Evolutionary conservation across 1,284 basidiomycete species (phyloP), one percentile per base, ranked within the genome.

Genomic region (Trichosporon sp.): DNA sequence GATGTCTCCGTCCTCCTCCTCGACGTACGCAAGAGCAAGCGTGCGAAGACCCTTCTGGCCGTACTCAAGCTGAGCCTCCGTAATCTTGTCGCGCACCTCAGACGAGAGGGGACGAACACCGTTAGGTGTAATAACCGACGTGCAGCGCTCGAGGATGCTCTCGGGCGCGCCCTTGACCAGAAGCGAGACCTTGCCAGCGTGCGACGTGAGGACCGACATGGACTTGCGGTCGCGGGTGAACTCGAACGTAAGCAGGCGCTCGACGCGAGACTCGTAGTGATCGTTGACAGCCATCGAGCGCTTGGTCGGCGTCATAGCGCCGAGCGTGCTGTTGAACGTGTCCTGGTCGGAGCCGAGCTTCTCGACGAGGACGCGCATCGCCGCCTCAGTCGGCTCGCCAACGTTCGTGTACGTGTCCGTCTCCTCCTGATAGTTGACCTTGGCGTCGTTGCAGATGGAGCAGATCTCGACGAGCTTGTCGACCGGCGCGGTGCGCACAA

Each of bases 141-240:
- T 89, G 83, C 62, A 97, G 60, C 93, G 90, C 65, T 95, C 93
- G 70, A 99, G 85, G 42, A 99, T 91, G 23, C 91, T 91, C 84
- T 99, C 96, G 2, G 95, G 96, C 0, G 96, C 97, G 62, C 97
- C 96, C 83, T 99, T 99, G 80, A 92, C 93, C 77, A 95, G 91
- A 2, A 96, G 85, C 21, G 89, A 76, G 25, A 83, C 70, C n/a
- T 77, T 86, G 42, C 89, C 89, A 11, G 86, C 87, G 71, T 88
- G 86, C 2, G 31, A 29, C 64, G 92, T 90, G 63, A 98, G 88
- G 44, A 97, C 94, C 27, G 95, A 98, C 96, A 98, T 99, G 88
- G 95, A 95, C 85, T 98, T 99, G 81, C 96, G 92, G 83, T 99
- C 97, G 38, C 96, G 91, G 31, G 93, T 92, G 84, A 99, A 99